Percentiles rank a stretch among this genome's conserved stretches.
Conservation (phyloP, 139 green algal species). For the Medakamo hakoo region DNA sequence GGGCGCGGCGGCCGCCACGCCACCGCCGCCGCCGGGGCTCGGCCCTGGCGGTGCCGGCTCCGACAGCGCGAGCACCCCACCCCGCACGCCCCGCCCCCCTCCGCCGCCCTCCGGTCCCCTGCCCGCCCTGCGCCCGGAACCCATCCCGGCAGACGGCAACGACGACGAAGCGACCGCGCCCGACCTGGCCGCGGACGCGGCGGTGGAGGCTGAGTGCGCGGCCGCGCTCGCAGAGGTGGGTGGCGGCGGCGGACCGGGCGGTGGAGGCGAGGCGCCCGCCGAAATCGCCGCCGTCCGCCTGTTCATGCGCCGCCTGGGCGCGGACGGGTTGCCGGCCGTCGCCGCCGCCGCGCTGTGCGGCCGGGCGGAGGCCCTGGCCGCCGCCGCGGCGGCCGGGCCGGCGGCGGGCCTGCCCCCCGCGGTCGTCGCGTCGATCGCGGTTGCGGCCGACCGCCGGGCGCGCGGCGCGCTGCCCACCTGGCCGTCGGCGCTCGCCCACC, state of each 20-base stretch:
- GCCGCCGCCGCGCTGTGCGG: not conserved
- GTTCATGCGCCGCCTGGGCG: constrained; percentile 18
- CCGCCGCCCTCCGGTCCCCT: not conserved
- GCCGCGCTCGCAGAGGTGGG: constrained; percentile 40
- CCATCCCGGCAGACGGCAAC: constrained; percentile 11
- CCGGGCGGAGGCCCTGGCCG: not conserved
- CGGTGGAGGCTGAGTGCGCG: constrained; percentile 8
- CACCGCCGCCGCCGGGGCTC: no score
- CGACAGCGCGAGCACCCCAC: no score
- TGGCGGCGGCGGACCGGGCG: not conserved
- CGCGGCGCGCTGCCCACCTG: constrained; percentile 9
- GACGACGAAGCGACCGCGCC: constrained; percentile 4
- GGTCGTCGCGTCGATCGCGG: constrained; percentile 10
- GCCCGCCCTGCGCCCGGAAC: not conserved
- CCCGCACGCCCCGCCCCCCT: no score
- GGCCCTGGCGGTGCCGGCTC: no score
- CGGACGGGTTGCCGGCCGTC: no score
- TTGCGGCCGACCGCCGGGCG: constrained; percentile 6
- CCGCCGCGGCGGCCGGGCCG: constrained; percentile 5
- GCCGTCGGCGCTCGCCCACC: constrained; percentile 5
- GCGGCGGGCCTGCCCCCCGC: no score
- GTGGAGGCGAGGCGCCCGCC: constrained; percentile 1
- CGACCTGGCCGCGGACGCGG: constrained; percentile 9
- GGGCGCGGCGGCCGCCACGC: no score
- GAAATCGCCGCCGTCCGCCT: constrained; percentile 12